Conservation (phyloP, 805 yeast species). For the Priceomyces medius region DNA sequence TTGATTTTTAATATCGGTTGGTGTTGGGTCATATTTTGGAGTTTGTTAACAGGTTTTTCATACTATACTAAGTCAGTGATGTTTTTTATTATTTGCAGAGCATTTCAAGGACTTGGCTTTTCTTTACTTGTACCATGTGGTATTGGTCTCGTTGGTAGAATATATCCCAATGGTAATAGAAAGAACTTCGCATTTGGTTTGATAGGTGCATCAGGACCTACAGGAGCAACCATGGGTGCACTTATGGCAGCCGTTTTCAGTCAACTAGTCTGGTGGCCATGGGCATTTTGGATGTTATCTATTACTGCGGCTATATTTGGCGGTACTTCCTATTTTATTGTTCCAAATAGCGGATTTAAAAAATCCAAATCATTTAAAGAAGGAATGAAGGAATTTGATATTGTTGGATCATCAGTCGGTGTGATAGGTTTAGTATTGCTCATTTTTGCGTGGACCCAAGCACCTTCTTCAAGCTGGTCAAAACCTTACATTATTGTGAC, state of each 20-base stretch:
- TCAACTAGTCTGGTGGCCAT: constrained; percentile 55
- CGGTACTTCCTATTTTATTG: constrained; percentile 28
- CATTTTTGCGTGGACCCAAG: constrained; percentile 74
- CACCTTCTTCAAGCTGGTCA: constrained; percentile 69
- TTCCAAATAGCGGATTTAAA: constrained; percentile 30
- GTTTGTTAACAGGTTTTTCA: constrained; percentile 59
- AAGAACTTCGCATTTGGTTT: constrained; percentile 56
- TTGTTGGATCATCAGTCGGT: constrained; percentile 45
- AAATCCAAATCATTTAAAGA: constrained; percentile 9
- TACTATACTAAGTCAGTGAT: constrained; percentile 47
- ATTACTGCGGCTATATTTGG: constrained; percentile 38
- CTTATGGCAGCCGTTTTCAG: constrained; percentile 49
- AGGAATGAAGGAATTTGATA: constrained; percentile 17
- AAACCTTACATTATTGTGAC: constrained; percentile 56
- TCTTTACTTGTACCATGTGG: constrained; percentile 61
- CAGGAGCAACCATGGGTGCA: constrained; percentile 59
- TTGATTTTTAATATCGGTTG: constrained; percentile 55
- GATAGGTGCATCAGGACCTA: constrained; percentile 63
- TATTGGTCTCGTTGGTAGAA: constrained; percentile 52
- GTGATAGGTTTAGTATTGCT: constrained; percentile 59
- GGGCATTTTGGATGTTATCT: constrained; percentile 53
- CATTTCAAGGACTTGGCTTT: constrained; percentile 64
- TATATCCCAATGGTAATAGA: constrained; percentile 42
- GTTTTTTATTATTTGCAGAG: constrained; percentile 55
- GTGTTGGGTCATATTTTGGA: constrained; percentile 55